Conservation (phyloP, 176 grass and related monocot species). For the Dendrocalamus sinicus region DNA sequence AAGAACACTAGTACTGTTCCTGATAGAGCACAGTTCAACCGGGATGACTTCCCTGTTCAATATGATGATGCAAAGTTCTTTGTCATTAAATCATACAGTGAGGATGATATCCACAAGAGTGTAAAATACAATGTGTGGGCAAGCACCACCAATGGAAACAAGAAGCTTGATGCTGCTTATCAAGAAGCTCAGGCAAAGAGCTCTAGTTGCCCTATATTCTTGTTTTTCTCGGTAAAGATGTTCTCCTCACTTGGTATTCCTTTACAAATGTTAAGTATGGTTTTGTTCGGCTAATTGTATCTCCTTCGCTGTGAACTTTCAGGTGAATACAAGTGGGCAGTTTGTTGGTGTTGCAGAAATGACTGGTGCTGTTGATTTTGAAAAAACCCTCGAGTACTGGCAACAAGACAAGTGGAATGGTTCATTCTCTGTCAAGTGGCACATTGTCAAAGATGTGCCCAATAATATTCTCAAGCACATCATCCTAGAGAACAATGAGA, state of each 20-base stretch:
- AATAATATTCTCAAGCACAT: conserved; percentile 97
- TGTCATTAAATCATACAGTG: conserved; percentile 89
- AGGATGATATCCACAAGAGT: conserved; percentile 98
- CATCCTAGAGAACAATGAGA: conserved; percentile 93
- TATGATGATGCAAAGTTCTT: conserved; percentile 89
- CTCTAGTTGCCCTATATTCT: conserved; percentile 73
- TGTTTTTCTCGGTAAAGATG: conserved; percentile 88
- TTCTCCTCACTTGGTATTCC: background rate
- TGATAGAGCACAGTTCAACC: conserved; percentile 72
- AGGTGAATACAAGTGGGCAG: conserved; percentile 97
- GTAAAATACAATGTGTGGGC: conserved; percentile 96
- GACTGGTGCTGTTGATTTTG: conserved; percentile 88
- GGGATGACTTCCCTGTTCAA: conserved; percentile 70
- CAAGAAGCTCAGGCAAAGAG: conserved; percentile 85
- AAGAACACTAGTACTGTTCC: conserved; percentile 51
- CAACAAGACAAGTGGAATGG: conserved; percentile 98
- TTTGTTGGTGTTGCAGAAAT: conserved; percentile 99
- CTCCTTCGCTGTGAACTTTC: background rate
- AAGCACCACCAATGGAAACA: conserved; percentile 97
- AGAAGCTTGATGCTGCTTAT: conserved; percentile 88
- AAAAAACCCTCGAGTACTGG: conserved; percentile 88
- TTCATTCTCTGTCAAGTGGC: conserved; percentile 90
- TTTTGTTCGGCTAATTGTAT: conserved; percentile 21
- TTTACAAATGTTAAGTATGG: background rate
- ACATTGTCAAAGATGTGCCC: conserved; percentile 89